phyloP scores from a whole-genome alignment of 768 basidiomycete species.

The Hericium coralloides region DNA sequence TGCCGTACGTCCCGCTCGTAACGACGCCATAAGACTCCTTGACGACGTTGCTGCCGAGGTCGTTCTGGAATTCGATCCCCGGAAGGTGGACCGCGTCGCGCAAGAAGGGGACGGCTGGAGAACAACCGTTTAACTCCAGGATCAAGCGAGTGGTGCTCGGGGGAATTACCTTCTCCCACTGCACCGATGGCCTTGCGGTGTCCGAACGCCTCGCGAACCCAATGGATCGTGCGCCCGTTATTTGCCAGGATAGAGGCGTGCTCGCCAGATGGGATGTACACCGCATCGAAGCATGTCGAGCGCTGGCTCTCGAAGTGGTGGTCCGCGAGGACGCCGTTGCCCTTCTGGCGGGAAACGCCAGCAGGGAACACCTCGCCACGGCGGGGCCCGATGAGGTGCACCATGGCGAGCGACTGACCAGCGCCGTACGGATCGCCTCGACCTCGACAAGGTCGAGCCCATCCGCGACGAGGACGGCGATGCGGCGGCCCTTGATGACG shows the following conservation, averaged over 20 bases:
- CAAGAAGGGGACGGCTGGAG: conserved; percentile 39
- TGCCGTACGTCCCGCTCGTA: conserved; percentile 43
- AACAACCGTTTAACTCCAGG: not conserved
- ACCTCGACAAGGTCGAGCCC: conserved; percentile 61
- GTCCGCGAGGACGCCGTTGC: conserved; percentile 39
- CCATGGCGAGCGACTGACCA: conserved; percentile 45
- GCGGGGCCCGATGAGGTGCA: conserved; percentile 56
- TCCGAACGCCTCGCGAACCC: conserved; percentile 76
- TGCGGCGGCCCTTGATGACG: conserved; percentile 54
- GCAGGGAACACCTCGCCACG: conserved; percentile 44
- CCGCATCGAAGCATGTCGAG: conserved; percentile 76
- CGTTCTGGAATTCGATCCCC: conserved; percentile 32
- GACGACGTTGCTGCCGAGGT: conserved; percentile 29
- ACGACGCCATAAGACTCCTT: conserved; percentile 54
- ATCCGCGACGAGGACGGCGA: conserved; percentile 70
- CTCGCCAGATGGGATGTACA: conserved; percentile 70
- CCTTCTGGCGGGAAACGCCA: conserved; percentile 18
- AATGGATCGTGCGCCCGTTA: conserved; percentile 68
- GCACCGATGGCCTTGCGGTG: conserved; percentile 81
- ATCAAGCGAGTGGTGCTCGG: not conserved
- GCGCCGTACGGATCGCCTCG: conserved; percentile 42
- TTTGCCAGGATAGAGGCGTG: conserved; percentile 47
- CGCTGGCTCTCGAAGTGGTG: conserved; percentile 72
- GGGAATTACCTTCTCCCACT: conserved; percentile 48
- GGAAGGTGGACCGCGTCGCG: conserved; percentile 38